Percentiles rank a stretch among this genome's conserved stretches.
phyloP scores from a whole-genome alignment of 2,329 filamentous ascomycete genomes.

The Penicillium fuscoglaucum region DNA sequence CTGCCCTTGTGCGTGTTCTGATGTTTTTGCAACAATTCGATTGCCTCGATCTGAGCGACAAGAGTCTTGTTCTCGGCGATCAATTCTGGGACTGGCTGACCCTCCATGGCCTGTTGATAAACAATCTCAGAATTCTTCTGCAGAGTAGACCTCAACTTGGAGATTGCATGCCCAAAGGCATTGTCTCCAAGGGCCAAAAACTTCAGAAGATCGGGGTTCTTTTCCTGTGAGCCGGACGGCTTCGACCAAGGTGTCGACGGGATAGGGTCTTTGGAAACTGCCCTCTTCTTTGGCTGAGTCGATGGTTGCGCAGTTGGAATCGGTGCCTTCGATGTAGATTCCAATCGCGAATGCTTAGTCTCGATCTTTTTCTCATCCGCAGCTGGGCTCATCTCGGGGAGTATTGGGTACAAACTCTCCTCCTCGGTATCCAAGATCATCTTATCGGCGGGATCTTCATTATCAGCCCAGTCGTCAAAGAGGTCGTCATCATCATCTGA shows the following conservation, averaged over 20 bases:
- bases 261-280: conserved; percentile 6
- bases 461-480: conserved; percentile 28
- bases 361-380: conserved; percentile 9
- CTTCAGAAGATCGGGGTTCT: conserved; percentile 28
- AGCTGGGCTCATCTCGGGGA: conserved; percentile 24
- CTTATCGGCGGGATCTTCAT: conserved; percentile 21
- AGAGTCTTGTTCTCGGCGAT: conserved; percentile 39
- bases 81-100: conserved; percentile 35
- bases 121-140: conserved; percentile 40
- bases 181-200: conserved; percentile 35
- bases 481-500: conserved; percentile 36
- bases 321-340: conserved; percentile 1
- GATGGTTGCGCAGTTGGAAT: conserved; percentile 17
- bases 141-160: conserved; percentile 32
- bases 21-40: conserved; percentile 36
- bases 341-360: neutral
- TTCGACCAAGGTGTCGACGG: conserved; percentile 19
- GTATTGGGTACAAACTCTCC: conserved; percentile 33
- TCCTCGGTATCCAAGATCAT: conserved; percentile 26
- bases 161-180: conserved; percentile 30
- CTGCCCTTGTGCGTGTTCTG: conserved; percentile 29
- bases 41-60: conserved; percentile 39
- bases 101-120: conserved; percentile 41
- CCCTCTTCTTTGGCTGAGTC: conserved; percentile 6
- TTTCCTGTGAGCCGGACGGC: conserved; percentile 23